Evolutionary conservation across 257 asterid species (phyloP).

Genomic region (Plectranthus barbatus): DNA sequence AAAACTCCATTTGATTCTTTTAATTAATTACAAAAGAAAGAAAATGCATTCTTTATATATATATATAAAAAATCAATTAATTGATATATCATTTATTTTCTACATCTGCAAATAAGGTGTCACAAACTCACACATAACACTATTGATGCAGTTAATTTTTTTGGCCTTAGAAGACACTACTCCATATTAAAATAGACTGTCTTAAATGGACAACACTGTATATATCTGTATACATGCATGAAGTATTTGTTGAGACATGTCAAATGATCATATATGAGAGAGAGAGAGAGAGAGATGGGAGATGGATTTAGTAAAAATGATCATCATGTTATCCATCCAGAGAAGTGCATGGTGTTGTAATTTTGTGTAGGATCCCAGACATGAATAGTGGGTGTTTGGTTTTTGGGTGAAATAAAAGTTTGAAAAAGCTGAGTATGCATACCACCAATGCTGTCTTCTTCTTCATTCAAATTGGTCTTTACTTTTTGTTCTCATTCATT

Average conservation of each 20-base stretch:
- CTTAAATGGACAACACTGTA: too few species aligned
- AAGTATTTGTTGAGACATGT: too few species aligned
- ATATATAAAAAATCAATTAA: too few species aligned
- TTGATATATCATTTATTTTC: too few species aligned
- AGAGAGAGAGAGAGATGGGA: not conserved
- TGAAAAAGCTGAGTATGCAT: constrained; percentile 20
- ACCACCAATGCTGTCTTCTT: constrained; percentile 35
- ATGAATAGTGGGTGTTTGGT: constrained; percentile 61
- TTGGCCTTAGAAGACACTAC: too few species aligned
- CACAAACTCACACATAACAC: too few species aligned
- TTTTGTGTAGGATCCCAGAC: constrained; percentile 39
- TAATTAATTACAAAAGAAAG: too few species aligned
- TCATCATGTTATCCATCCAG: constrained; percentile 28
- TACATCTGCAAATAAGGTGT: too few species aligned
- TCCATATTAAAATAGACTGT: too few species aligned
- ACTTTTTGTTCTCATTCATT: constrained; percentile 60
- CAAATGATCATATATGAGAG: not conserved
- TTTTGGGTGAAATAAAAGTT: constrained; percentile 37
- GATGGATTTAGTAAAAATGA: constrained; percentile 18
- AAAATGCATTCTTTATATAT: too few species aligned
- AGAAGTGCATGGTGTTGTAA: constrained; percentile 2
- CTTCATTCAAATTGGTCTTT: constrained; percentile 25
- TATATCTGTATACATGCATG: not conserved
- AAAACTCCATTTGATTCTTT: too few species aligned
- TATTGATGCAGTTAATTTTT: too few species aligned